Base-by-base conservation (phyloP, 495 filamentous ascomycete genomes). In the Baudoinia panamericana region DNA sequence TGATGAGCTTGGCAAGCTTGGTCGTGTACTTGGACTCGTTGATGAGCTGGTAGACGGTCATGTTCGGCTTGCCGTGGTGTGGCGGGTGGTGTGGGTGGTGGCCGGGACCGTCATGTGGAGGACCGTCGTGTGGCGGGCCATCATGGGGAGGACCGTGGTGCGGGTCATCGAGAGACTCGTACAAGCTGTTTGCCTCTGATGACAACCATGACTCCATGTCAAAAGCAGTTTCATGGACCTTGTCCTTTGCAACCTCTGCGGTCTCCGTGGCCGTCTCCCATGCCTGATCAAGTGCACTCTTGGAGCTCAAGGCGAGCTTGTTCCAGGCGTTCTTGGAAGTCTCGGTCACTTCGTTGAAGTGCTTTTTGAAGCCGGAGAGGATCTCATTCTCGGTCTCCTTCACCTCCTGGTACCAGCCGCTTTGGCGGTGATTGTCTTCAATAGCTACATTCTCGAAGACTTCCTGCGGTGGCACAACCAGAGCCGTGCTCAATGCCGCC, bases 11-110 rank as follows among this genome's bases (percentile, higher is more conserved):
- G 16, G 78, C 75, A 29, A 93, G 73, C 56, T 74, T 82, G 24
- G 70, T 76, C 16, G 81, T 85, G 62, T 85, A 72, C 45, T 81
- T 80, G 63, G 68, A 78, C 33, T 71, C 64, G 10, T 66, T 58
- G 57, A 95, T 83, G 18, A 85, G 59, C 45, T 93, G 64, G 60
- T 83, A 93, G 36, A 92, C 66, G 22, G 83, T 92, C 53, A 62
- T 50, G 54, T 86, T 80, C n/a, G 67, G 59, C 43, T 51, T 55
- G 22, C 59, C 36, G 21, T 39, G 46, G 52, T 50, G 41, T 48
- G 46, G 29, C 32, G 20, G 29, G 23, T 49, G 60, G 24, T 60
- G 63, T 4, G 46, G 49, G 30, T 50, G 49, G 39, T 51, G 41
- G 16, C 51, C 25, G 22, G 43, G 33, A 19, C 59, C 52, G 23